Base-by-base conservation (phyloP, 306 rosid genomes). In the Rosa persica region DNA sequence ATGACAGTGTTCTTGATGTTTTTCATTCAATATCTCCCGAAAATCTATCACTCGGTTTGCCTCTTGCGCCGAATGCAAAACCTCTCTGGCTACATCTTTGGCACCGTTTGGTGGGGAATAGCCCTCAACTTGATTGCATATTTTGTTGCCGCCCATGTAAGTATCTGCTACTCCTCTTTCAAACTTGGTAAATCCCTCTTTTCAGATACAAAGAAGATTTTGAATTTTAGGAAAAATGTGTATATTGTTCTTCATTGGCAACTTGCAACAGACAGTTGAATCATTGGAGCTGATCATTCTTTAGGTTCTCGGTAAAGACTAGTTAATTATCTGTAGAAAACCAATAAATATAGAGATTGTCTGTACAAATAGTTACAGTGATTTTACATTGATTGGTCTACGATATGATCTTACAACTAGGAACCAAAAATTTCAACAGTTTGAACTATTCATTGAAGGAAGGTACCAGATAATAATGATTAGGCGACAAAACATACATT, bases 81-180 rank as follows among this genome's bases (percentile, higher is more conserved):
- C 67, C 88, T 88, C 71, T 81, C 97, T 1, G 97, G 97, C 79
- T 95, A 86, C 86, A 86, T 93, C 46, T 95, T 93, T 11, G 98
- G 96, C 38, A 95, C 98, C 0, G 90, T 91, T 76, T 95, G 99
- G 99, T 95, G 99, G 98, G 96, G 99, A 6, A 87, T 95, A 62
- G 96, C 99, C 57, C 97, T 95, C 74, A 95, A 95, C 82, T 55
- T 95, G 82, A 95, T 95, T 38, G 98, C 97, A 0, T 95, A 95
- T 67, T 95, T 95, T 46, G 99, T 95, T 27, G 99, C 99, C 17
- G 89, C 99, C 40, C 99, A 95, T 83, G 99, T 95, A 86, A 91
- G 96, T 81, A 36, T 64, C 22, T 34, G 25, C 16, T 17, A 6
- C 13, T 15, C 54, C 52, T 42, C 70, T 58, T 43, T 74, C 39